phyloP scores from a whole-genome alignment of 345 rosid genomes.

The Salix koriyanagi region DNA sequence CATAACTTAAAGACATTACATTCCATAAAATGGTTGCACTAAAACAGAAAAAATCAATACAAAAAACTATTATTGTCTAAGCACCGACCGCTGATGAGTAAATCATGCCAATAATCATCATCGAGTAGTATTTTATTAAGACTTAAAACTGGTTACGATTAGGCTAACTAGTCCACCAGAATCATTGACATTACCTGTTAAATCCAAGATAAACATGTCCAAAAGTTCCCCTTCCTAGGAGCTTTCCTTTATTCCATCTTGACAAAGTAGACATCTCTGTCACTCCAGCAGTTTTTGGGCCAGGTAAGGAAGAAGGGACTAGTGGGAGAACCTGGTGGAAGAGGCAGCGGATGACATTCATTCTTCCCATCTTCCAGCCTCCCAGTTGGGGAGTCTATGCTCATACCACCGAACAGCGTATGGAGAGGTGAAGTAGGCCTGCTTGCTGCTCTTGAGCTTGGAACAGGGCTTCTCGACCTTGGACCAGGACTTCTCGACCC shows the following conservation, averaged over 20 bases:
- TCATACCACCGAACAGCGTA: slow-evolving; percentile 42
- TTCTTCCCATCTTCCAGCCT: slow-evolving; percentile 57
- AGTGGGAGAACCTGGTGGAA: slow-evolving; percentile 86
- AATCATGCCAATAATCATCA: neutral
- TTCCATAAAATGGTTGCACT: neutral
- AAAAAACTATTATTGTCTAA: neutral
- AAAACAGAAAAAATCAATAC: neutral
- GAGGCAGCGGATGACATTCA: slow-evolving; percentile 78
- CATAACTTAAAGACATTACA: neutral
- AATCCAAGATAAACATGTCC: slow-evolving; percentile 93
- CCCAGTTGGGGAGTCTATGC: slow-evolving; percentile 60
- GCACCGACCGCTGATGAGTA: neutral
- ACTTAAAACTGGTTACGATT: neutral
- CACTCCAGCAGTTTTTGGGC: slow-evolving; percentile 38
- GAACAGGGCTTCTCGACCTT: slow-evolving; percentile 28
- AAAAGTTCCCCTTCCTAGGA: slow-evolving; percentile 91
- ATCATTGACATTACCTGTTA: slow-evolving; percentile 54
- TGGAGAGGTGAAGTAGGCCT: slow-evolving; percentile 83
- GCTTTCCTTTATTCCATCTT: slow-evolving; percentile 83
- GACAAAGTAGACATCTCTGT: slow-evolving; percentile 39
- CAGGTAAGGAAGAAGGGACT: slow-evolving; percentile 59
- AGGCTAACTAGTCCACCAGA: neutral
- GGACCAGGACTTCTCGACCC: slow-evolving; percentile 29
- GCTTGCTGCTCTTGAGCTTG: slow-evolving; percentile 49
- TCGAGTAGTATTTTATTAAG: neutral